Evolutionary conservation across 2,329 filamentous ascomycete genomes (phyloP).

Genomic region (Monosporascus cannonballus): DNA sequence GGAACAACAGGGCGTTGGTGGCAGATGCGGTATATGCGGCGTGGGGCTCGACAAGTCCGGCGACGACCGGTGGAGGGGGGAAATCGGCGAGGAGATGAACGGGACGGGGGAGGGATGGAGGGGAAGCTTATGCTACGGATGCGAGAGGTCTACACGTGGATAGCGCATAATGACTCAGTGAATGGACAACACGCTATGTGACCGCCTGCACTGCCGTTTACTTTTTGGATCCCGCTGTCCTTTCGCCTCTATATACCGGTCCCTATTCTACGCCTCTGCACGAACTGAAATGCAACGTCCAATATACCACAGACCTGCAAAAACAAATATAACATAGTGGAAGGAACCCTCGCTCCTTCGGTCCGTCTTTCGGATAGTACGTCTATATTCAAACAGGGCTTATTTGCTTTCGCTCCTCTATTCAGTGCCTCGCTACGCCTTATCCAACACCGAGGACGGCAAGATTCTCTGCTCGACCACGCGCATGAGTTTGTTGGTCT

Average conservation of each 20-base stretch:
- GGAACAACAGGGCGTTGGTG: slow-evolving; percentile 8
- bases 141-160: slow-evolving; percentile 56
- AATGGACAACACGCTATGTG: no score
- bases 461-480: slow-evolving; percentile 62
- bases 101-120: slow-evolving; percentile 5
- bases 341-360: no score
- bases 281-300: no score
- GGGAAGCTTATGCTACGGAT: slow-evolving; percentile 62
- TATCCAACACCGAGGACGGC: slow-evolving; percentile 30
- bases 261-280: no score
- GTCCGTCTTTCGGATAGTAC: no score
- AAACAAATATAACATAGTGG: no score
- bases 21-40: slow-evolving; percentile 62
- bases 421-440: slow-evolving; percentile 11
- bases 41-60: slow-evolving; percentile 58
- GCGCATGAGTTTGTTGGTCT: slow-evolving; percentile 89
- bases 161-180: slow-evolving; percentile 21
- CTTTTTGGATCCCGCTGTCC: not conserved
- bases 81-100: slow-evolving; percentile 42
- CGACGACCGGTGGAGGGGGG: slow-evolving; percentile 58
- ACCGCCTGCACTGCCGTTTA: not conserved
- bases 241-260: no score
- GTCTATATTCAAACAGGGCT: not conserved
- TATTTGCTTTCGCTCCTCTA: not conserved
- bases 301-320: no score